Conservation (phyloP, 441 rosid genomes). For the Syzygium malaccense region DNA sequence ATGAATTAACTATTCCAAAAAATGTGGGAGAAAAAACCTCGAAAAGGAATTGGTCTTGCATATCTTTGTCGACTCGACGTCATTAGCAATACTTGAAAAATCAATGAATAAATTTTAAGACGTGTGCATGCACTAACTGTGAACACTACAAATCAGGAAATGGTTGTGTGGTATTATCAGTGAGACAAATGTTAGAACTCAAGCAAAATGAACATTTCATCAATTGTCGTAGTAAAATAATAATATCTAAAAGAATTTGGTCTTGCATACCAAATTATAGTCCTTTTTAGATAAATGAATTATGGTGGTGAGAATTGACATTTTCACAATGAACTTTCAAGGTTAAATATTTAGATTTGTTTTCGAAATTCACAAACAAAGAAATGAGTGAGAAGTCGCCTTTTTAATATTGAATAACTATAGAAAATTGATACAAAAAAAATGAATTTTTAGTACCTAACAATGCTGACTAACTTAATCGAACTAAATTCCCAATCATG, state of each 20-base stretch:
- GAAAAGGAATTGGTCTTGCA: background rate
- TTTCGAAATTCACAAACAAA: no score
- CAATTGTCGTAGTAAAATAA: background rate
- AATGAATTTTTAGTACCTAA: background rate
- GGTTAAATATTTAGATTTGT: background rate
- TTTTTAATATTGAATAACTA: background rate
- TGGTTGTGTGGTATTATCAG: background rate
- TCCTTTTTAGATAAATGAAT: background rate
- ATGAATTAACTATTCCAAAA: background rate
- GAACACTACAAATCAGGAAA: background rate
- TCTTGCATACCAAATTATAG: no score
- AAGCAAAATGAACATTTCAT: background rate
- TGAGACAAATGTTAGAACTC: background rate
- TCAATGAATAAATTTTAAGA: background rate
- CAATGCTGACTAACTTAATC: background rate
- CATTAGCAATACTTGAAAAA: background rate
- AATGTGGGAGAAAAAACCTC: background rate
- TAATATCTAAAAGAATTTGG: background rate
- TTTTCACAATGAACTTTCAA: background rate
- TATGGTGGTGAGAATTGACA: background rate
- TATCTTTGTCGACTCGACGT: background rate
- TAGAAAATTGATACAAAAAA: background rate
- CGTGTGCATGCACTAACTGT: background rate
- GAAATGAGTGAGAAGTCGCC: background rate
- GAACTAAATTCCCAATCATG: background rate